Evolutionary conservation across 306 rosid genomes (phyloP).

Genomic region (Luffa acutangula): DNA sequence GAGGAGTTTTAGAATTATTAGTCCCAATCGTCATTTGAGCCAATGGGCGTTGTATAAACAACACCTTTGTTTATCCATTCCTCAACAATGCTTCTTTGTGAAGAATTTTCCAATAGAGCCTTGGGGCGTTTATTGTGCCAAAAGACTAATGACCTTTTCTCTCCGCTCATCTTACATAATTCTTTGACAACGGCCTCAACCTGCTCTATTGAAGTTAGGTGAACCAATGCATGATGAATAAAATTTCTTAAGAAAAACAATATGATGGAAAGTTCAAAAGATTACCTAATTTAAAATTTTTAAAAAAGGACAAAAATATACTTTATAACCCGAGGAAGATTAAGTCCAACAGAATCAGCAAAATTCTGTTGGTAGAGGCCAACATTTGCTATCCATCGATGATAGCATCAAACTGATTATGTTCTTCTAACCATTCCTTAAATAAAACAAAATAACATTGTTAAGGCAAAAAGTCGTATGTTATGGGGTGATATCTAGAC

Average conservation of each 20-base stretch:
- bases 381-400: conserved; percentile 87
- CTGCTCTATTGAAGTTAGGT: conserved; percentile 35
- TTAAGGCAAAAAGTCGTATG: background rate
- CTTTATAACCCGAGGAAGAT: conserved; percentile 60
- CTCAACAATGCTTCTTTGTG: conserved; percentile 42
- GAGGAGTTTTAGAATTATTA: too few species aligned
- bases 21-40: conserved; percentile 98
- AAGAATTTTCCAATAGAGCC: conserved; percentile 56
- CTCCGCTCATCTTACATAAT: conserved; percentile 37
- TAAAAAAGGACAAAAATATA: background rate
- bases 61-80: conserved; percentile 68
- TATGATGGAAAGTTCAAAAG: background rate
- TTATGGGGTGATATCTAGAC: background rate
- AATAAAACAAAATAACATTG: background rate
- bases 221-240: too few species aligned
- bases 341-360: conserved; percentile 62
- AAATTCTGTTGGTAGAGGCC: conserved; percentile 95
- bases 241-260: background rate
- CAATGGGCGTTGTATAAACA: conserved; percentile 73
- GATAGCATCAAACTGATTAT: conserved; percentile 47
- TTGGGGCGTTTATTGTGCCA: conserved; percentile 60
- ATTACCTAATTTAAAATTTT: background rate
- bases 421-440: conserved; percentile 64
- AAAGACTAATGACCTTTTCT: conserved; percentile 76
- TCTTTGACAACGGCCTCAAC: conserved; percentile 75